Evolutionary conservation across 192 early-diverging fungal genomes (phyloP).

Genomic region (Umbelopsis sp.): DNA sequence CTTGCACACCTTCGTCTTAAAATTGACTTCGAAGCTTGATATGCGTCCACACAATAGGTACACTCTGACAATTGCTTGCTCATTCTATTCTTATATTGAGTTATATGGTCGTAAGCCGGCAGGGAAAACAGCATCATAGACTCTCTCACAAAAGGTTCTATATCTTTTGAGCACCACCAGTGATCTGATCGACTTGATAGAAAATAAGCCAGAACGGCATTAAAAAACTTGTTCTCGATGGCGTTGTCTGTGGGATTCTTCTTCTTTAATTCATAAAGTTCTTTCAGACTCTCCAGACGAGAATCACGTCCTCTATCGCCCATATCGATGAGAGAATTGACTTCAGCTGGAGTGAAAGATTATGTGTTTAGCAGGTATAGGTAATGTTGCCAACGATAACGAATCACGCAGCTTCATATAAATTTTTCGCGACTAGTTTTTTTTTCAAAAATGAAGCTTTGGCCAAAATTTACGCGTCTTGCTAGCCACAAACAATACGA

Average conservation of each 20-base stretch:
- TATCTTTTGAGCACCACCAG: constrained; percentile 35
- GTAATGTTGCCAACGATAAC: too few species aligned
- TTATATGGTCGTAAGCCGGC: constrained; percentile 33
- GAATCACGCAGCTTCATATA: too few species aligned
- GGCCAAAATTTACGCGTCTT: too few species aligned
- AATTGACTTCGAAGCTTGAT: constrained; percentile 27
- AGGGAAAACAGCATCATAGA: constrained; percentile 39
- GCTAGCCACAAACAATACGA: too few species aligned
- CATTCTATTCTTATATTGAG: constrained; percentile 37
- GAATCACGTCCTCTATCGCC: constrained; percentile 15
- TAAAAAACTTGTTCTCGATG: constrained; percentile 46
- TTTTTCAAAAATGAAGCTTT: too few species aligned
- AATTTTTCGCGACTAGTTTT: too few species aligned
- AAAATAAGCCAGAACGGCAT: constrained; percentile 30
- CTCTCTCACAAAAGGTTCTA: constrained; percentile 31
- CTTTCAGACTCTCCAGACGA: constrained; percentile 3
- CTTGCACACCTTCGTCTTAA: constrained; percentile 22
- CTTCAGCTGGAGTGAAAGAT: too few species aligned
- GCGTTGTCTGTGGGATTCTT: constrained; percentile 8
- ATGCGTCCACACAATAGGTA: constrained; percentile 25
- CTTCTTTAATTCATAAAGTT: constrained; percentile 13
- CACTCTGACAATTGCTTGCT: constrained; percentile 27
- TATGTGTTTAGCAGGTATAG: not conserved
- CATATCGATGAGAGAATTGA: not conserved
- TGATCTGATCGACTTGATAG: constrained; percentile 27